A percentile compares a stretch with the other conserved stretches of the same genome.
These are phyloP conservation scores for Skeletonema potamos DNA, from an alignment of 108 stramenopile genomes.

Conservation along the genomic window DNA sequence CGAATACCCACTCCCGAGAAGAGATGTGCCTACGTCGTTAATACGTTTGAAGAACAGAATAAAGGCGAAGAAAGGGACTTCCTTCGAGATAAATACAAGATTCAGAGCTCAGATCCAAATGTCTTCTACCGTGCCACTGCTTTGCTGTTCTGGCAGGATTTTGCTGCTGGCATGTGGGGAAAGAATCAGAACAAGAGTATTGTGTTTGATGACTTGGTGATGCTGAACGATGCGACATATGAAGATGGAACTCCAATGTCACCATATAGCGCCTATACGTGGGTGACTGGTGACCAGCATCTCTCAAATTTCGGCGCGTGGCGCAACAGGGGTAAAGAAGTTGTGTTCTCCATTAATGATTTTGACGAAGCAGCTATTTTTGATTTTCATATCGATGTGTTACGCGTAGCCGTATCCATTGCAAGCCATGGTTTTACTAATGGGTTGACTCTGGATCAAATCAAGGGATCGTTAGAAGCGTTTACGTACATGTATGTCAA, in stretches of 20 bases:
- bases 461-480: constrained; percentile 33
- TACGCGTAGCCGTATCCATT: constrained; percentile 60
- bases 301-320: constrained; percentile 68
- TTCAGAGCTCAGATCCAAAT: constrained; percentile 47
- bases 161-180: constrained; percentile 39
- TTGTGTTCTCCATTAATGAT: constrained; percentile 69
- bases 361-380: constrained; percentile 73
- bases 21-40: constrained; percentile 46
- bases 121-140: constrained; percentile 65
- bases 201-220: constrained; percentile 28
- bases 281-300: constrained; percentile 75
- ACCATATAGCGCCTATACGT: constrained; percentile 54
- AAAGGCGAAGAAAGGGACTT: constrained; percentile 16
- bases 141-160: constrained; percentile 61
- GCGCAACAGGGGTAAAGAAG: constrained; percentile 54
- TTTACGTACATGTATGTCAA: constrained; percentile 58
- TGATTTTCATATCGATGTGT: constrained; percentile 67
- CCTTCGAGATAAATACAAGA: constrained; percentile 33
- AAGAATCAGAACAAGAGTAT: constrained; percentile 15
- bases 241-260: constrained; percentile 42
- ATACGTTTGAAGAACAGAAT: constrained; percentile 37
- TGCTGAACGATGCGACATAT: constrained; percentile 27
- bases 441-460: constrained; percentile 31
- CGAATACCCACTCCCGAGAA: constrained; percentile 19
- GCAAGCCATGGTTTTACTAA: constrained; percentile 57